Percentiles rank a stretch among this genome's conserved stretches.
Conservation (phyloP, 495 filamentous ascomycete genomes). For the Copromyces sp. region DNA sequence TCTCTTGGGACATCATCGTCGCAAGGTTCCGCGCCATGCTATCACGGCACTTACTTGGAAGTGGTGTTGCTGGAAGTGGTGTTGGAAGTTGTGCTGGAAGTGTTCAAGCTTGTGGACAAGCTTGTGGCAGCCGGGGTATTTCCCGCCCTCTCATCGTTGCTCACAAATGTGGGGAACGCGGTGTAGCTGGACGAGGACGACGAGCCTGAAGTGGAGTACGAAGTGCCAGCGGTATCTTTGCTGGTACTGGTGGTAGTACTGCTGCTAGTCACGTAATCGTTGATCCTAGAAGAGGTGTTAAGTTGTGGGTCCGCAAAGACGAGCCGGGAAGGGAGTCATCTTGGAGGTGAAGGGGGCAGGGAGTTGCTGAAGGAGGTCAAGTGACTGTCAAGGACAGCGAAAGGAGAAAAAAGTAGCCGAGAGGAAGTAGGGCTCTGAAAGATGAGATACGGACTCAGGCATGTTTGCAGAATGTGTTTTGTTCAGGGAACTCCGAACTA, state of each 20-base stretch:
- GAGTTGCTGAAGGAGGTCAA: not conserved
- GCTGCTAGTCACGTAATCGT: not conserved
- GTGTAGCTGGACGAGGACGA: not conserved
- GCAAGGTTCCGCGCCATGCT: not conserved
- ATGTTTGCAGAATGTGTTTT: not conserved
- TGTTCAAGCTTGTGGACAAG: not conserved
- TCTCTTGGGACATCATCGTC: not conserved
- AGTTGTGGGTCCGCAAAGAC: not conserved
- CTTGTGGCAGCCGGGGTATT: not conserved
- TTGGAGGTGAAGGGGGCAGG: too few relatives aligned
- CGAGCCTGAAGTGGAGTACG: not conserved
- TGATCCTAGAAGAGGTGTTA: not conserved
- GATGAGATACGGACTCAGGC: not conserved
- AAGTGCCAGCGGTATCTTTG: not conserved
- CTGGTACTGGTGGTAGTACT: too few relatives aligned
- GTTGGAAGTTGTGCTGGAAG: not conserved
- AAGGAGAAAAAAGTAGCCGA: not conserved
- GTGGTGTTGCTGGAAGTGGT: not conserved
- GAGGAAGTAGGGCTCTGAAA: not conserved
- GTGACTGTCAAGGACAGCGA: not conserved
- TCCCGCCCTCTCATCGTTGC: not conserved
- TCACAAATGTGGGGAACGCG: not conserved
- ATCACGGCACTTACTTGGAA: not conserved
- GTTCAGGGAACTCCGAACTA: not conserved
- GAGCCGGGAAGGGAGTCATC: not conserved